Evolutionary conservation across 1,284 basidiomycete genomes (phyloP).

Genomic region (Golubevia pallescens): DNA sequence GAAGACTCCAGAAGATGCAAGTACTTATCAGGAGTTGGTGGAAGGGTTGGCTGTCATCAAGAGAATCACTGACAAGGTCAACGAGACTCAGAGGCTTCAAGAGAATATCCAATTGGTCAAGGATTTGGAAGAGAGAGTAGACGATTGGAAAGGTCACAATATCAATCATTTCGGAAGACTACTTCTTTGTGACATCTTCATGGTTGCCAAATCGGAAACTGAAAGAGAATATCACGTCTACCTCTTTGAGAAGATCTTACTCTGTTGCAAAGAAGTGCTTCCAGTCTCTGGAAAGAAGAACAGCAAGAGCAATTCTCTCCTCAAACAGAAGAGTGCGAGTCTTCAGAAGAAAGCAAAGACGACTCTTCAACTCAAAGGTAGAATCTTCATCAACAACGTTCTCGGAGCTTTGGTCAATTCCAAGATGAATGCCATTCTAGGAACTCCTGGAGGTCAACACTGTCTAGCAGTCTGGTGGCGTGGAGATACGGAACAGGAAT

Average conservation of each 20-base stretch:
- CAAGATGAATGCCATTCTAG: slow-evolving; percentile 67
- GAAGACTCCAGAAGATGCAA: slow-evolving; percentile 65
- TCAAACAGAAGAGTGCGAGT: slow-evolving; percentile 38
- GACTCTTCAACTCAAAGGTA: slow-evolving; percentile 87
- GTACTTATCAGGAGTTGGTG: slow-evolving; percentile 76
- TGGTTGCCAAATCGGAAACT: slow-evolving; percentile 93
- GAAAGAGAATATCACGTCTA: slow-evolving; percentile 99
- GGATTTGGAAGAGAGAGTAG: slow-evolving; percentile 85
- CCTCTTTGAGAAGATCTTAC: slow-evolving; percentile 96
- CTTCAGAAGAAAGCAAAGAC: slow-evolving; percentile 69
- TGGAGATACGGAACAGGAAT: slow-evolving; percentile 86
- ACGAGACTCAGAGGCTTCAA: slow-evolving; percentile 87
- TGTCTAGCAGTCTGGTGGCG: slow-evolving; percentile 86
- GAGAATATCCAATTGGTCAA: slow-evolving; percentile 83
- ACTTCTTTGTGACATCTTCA: slow-evolving; percentile 90
- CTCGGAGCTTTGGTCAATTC: slow-evolving; percentile 72
- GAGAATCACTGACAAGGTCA: slow-evolving; percentile 92
- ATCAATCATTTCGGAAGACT: slow-evolving; percentile 90
- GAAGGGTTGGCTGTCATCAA: slow-evolving; percentile 84
- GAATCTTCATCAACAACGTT: slow-evolving; percentile 97
- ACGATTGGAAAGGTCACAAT: slow-evolving; percentile 99
- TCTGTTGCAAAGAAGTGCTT: slow-evolving; percentile 88
- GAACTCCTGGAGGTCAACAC: slow-evolving; percentile 41
- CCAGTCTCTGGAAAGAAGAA: slow-evolving; percentile 11
- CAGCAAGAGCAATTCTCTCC: slow-evolving; percentile 43